Evolutionary conservation across 257 asterid genomes (phyloP), one percentile per base, ranked within the genome.

Genomic region (Ligustrum vulgare): DNA sequence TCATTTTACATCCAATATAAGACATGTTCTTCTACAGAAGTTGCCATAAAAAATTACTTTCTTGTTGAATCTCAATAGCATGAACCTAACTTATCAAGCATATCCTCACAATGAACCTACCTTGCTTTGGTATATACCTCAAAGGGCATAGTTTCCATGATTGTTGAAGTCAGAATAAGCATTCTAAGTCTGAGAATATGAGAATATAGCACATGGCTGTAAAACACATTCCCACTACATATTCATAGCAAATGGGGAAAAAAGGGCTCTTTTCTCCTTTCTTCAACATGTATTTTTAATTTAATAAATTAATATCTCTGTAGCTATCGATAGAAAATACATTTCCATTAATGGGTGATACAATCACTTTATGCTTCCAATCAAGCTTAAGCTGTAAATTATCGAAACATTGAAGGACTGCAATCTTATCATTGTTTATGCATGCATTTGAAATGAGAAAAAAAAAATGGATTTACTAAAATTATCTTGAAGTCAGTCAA

Each of bases 401-500:
- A 16, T 47, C 43, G 20, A 58, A 34, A 54, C 43, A 56, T 10
- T 54, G 69, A 62, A 35, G 39, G 18, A 72, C 73, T 71, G 23
- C 9, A 56, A 41, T 68, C n/a, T 23, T 20, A 23, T 20, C 34
- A 60, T 23, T 60, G 31, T 8, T 20, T 20, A 8, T 3, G n/a
- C 31, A 9, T 2, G 31, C 10, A 18, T 6, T 36, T 0, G 15
- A 35, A 23, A 47, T n/a, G 6, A 31, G 73, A 34, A 3, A 51
- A 20, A 22, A 28, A 22, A 22, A 13, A 23, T 10, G 8, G 31
- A n/a, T 68, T 67, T 35, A 39, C 6, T 8, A 22, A 22, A 73
- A 66, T 60, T 84, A 92, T 96, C 97, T 90, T 91, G 89, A 92
- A 92, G 74, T 82, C 86, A 4, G 92, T 82, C 82, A 91, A 77